Evolutionary conservation across 1,139 yeast species (phyloP).

Genomic region (Kluyveromyces marxianus): DNA sequence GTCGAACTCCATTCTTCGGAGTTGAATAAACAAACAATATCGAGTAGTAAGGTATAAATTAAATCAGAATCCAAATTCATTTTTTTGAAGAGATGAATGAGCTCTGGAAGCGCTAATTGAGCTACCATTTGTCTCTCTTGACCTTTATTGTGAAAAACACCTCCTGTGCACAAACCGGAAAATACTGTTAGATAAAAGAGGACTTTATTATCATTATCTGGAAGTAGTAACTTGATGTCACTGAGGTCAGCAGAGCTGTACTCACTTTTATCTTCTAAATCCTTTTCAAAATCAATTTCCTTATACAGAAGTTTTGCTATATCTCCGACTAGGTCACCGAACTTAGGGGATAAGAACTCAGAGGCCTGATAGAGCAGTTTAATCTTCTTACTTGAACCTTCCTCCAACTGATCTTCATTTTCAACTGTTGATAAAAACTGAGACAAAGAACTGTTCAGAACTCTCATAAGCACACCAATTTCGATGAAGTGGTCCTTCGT

Average conservation of each 20-base stretch:
- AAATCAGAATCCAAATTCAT: slow-evolving; percentile 22
- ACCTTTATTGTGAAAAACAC: slow-evolving; percentile 14
- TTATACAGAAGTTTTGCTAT: slow-evolving; percentile 22
- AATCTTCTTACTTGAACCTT: slow-evolving; percentile 11
- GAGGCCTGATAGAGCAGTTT: slow-evolving; percentile 24
- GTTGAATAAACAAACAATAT: slow-evolving; percentile 21
- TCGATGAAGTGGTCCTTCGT: slow-evolving; percentile 22
- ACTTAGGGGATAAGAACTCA: slow-evolving; percentile 27
- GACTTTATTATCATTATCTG: slow-evolving; percentile 17
- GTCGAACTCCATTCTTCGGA: slow-evolving; percentile 28
- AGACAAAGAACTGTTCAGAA: slow-evolving; percentile 32
- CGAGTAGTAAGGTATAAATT: slow-evolving; percentile 19
- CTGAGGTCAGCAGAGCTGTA: slow-evolving; percentile 3
- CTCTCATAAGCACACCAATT: slow-evolving; percentile 34
- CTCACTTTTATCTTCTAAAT: background rate
- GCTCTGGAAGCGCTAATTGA: slow-evolving; percentile 19
- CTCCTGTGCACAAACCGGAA: slow-evolving; percentile 29
- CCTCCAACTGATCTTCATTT: slow-evolving; percentile 6
- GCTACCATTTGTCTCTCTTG: slow-evolving; percentile 18
- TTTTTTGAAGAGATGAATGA: slow-evolving; percentile 18
- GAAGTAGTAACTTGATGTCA: slow-evolving; percentile 15
- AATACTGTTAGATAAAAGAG: slow-evolving; percentile 25
- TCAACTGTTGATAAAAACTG: slow-evolving; percentile 16
- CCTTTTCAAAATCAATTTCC: slow-evolving; percentile 16
- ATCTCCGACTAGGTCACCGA: slow-evolving; percentile 18